A percentile compares a stretch with the other conserved stretches of the same genome.
phyloP scores from a whole-genome alignment of 495 filamentous ascomycete genomes.

The Neurospora sublineolata region DNA sequence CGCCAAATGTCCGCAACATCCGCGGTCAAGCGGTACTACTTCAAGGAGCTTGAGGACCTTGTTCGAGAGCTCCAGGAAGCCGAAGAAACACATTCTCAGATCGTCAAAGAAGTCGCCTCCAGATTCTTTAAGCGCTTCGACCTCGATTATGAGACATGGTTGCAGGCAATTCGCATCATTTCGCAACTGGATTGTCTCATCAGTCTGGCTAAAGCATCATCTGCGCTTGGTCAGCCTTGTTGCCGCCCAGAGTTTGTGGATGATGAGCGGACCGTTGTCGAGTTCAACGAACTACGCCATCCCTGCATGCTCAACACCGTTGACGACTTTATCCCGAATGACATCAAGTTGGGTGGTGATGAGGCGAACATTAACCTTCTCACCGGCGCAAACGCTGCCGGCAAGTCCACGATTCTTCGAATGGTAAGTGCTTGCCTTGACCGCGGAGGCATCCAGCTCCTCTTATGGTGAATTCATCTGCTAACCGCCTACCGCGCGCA shows the following conservation, averaged over 20 bases:
- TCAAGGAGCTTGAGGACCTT: slow-evolving; percentile 63
- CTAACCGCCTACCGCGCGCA: slow-evolving; percentile 14
- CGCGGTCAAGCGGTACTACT: slow-evolving; percentile 91
- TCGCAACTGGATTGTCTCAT: slow-evolving; percentile 93
- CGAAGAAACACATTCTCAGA: slow-evolving; percentile 87
- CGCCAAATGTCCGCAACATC: slow-evolving; percentile 91
- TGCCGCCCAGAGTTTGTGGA: slow-evolving; percentile 84
- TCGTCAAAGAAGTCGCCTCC: slow-evolving; percentile 74
- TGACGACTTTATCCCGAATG: slow-evolving; percentile 93
- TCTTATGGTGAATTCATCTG: slow-evolving; percentile 1
- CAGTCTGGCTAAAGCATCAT: slow-evolving; percentile 79
- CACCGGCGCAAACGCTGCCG: slow-evolving; percentile 93
- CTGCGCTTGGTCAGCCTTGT: slow-evolving; percentile 68
- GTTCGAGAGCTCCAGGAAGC: slow-evolving; percentile 84
- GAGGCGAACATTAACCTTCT: slow-evolving; percentile 77
- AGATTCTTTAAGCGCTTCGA: slow-evolving; percentile 85
- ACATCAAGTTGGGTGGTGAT: slow-evolving; percentile 75
- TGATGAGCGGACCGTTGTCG: slow-evolving; percentile 69
- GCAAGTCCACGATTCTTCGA: slow-evolving; percentile 94
- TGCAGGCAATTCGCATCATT: slow-evolving; percentile 73
- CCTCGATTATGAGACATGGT: slow-evolving; percentile 75
- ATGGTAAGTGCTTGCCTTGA: slow-evolving; percentile 52
- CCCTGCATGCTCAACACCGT: slow-evolving; percentile 85
- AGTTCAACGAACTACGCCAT: slow-evolving; percentile 87
- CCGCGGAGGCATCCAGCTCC: not conserved